Evolutionary conservation across 2,329 filamentous ascomycete genomes (phyloP), one percentile per base, ranked within the genome.

Genomic region (Exophiala viscosa): DNA sequence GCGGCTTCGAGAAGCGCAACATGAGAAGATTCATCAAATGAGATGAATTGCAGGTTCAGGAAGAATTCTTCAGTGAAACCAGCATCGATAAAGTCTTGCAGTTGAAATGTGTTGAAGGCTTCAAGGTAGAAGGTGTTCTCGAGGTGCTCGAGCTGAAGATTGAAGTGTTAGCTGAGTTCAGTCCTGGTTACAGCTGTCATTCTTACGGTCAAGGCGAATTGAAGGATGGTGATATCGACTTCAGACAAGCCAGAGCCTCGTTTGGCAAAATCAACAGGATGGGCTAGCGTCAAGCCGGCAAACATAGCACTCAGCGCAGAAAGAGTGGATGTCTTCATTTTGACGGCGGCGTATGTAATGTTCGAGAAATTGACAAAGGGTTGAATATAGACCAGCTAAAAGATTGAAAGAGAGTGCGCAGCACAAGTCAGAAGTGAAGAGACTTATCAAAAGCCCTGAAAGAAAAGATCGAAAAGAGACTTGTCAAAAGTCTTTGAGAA

Each of bases 81-180:
- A 11, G 85, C 74, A 34, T 82, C 81, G 18, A 72, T 66, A 70
- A 90, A 90, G 64, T 88, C 81, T 28, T 76, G 68, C 36, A 80
- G 76, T 20, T 81, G 76, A 72, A 89, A 87, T 68, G 82, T 78
- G 58, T 76, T 76, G 65, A 90, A 87, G 34, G 85, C 86, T 65
- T 86, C 77, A 62, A 80, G 76, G 76, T 90, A 90, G 71, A 88
- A 90, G 50, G 78, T 75, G 18, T 83, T 77, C 72, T 90, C 87
- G 63, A 90, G 84, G 71, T 86, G 84, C 71, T 90, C 87, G 41
- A 88, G 76, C 57, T 59, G 31, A 41, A 20, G 31, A 20, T n/a
- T 23, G 32, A 28, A 11, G n/a, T 14, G 23, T 33, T 54, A 17
- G 18, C 14, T 13, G 31, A 15, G n/a, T 13, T 20, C 17, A 40